Conservation (phyloP, 2,329 filamentous ascomycete genomes). For the Exserohilum turcica region DNA sequence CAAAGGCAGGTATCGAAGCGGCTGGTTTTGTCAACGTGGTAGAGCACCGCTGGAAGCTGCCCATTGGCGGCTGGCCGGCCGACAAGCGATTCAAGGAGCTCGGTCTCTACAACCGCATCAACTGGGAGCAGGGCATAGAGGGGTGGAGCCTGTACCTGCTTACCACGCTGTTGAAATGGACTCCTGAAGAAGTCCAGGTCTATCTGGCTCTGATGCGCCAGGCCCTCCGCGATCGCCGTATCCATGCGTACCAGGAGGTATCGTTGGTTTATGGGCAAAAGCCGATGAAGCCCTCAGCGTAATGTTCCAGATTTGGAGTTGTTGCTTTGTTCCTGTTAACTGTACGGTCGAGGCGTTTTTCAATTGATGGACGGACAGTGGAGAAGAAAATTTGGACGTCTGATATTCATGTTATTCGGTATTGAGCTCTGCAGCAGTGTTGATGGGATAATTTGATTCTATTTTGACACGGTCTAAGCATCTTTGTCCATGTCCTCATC, state of each 20-base stretch:
- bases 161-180: slow-evolving; percentile 44
- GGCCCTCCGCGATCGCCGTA: slow-evolving; percentile 32
- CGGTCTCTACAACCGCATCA: slow-evolving; percentile 44
- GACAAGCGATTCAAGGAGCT: slow-evolving; percentile 58
- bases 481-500: no score
- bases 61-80: slow-evolving; percentile 31
- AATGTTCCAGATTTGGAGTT: background rate
- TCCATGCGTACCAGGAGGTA: slow-evolving; percentile 39
- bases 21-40: slow-evolving; percentile 61
- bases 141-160: slow-evolving; percentile 34
- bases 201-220: slow-evolving; percentile 40
- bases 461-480: no score
- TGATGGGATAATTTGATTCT: no score
- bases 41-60: slow-evolving; percentile 50
- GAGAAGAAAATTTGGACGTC: no score
- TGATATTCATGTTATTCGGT: no score
- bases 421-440: no score
- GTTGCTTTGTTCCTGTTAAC: no score
- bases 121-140: slow-evolving; percentile 38
- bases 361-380: no score
- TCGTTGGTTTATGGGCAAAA: slow-evolving; percentile 29
- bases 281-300: slow-evolving; percentile 6
- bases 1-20: slow-evolving; percentile 53
- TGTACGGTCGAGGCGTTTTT: no score
- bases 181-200: slow-evolving; percentile 51